Percentiles rank a stretch among this genome's conserved stretches.
phyloP scores from a whole-genome alignment of 2,329 filamentous ascomycete species.

The Fusarium falciforme region DNA sequence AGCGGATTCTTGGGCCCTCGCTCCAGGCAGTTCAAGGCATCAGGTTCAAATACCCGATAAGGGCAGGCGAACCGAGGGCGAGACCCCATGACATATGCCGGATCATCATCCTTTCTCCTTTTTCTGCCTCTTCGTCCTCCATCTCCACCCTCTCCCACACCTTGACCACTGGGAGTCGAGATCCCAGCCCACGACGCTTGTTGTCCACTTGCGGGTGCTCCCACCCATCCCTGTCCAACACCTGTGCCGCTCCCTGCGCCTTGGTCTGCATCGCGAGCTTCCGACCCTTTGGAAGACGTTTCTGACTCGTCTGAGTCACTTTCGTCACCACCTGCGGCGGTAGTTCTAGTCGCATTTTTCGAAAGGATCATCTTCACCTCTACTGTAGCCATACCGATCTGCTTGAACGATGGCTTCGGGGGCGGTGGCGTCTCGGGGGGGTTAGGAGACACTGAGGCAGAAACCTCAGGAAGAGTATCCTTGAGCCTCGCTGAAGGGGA shows the following conservation, averaged over 20 bases:
- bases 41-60: not conserved
- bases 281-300: not conserved
- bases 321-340: not conserved
- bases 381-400: not conserved
- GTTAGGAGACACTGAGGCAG: not conserved
- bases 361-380: slow-evolving; percentile 2
- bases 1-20: not conserved
- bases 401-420: not conserved
- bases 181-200: not conserved
- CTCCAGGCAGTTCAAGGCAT: not conserved
- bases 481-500: not conserved
- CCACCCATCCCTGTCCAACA: not conserved
- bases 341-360: too few species aligned
- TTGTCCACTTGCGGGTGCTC: not conserved
- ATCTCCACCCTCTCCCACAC: not conserved
- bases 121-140: not conserved
- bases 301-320: not conserved
- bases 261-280: not conserved
- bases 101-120: not conserved
- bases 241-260: not conserved
- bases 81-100: not conserved
- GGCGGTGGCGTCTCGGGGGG: not conserved
- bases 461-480: not conserved
- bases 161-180: not conserved
- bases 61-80: not conserved